These are phyloP conservation scores for Poterioochromonas sp. DNA, from an alignment of 352 stramenopile genomes.

Conservation along the genomic window DNA sequence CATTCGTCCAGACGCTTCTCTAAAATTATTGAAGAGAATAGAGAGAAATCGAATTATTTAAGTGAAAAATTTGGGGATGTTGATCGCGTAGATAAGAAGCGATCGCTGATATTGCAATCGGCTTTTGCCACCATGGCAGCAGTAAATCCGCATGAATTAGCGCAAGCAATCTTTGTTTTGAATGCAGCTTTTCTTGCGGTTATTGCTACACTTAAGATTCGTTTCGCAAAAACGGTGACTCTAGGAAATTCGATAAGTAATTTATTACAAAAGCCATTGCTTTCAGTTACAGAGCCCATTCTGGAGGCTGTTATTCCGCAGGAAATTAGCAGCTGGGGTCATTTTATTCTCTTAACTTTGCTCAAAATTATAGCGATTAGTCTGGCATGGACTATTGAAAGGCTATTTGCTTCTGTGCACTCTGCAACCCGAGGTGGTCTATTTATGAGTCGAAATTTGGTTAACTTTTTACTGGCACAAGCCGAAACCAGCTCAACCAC, in stretches of 20 bases:
- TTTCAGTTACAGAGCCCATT: neutral
- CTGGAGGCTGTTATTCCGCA: slow-evolving; percentile 1
- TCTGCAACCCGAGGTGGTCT: slow-evolving; percentile 31
- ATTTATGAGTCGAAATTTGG: slow-evolving; percentile 29
- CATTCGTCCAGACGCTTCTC: too few species aligned
- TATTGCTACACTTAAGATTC: slow-evolving; percentile 32
- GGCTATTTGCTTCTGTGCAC: slow-evolving; percentile 27
- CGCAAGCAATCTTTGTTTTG: slow-evolving; percentile 2
- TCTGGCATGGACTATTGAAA: slow-evolving; percentile 16
- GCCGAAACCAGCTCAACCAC: too few species aligned
- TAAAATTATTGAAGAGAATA: too few species aligned
- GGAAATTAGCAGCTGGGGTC: slow-evolving; percentile 29
- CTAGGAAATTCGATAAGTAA: slow-evolving; percentile 30
- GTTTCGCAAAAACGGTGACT: slow-evolving; percentile 34
- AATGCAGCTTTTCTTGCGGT: slow-evolving; percentile 34
- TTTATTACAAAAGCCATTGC: neutral
- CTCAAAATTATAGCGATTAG: slow-evolving; percentile 26
- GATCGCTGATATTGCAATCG: too few species aligned
- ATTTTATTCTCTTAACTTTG: neutral
- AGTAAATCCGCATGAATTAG: neutral
- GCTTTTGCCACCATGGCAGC: too few species aligned
- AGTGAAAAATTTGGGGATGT: too few species aligned
- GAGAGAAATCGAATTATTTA: too few species aligned
- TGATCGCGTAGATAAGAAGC: too few species aligned
- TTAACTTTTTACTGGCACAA: slow-evolving; percentile 28